Conservation (phyloP, 345 rosid species). For the Excoecaria cochinchinensis region DNA sequence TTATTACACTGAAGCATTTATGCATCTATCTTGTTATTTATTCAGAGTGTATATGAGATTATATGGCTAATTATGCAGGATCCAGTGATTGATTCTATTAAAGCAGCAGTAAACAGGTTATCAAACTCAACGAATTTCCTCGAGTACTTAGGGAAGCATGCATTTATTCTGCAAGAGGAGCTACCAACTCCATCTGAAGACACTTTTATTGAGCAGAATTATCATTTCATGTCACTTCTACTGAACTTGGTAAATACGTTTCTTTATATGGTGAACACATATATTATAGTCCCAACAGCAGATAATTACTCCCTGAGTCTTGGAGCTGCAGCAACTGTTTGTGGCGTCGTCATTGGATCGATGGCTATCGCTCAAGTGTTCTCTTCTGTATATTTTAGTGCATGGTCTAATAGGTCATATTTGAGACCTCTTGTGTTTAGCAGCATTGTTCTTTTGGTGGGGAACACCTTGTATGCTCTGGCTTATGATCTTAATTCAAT, state of each 20-base stretch:
- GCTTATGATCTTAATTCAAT: constrained; percentile 87
- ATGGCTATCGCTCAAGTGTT: constrained; percentile 97
- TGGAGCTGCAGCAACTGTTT: constrained; percentile 98
- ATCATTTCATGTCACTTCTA: constrained; percentile 82
- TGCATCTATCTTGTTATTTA: neutral
- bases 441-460: constrained; percentile 72
- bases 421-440: constrained; percentile 92
- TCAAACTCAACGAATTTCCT: constrained; percentile 75
- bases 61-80: constrained; percentile 44
- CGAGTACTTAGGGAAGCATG: constrained; percentile 86
- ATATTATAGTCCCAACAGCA: constrained; percentile 92
- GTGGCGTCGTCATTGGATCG: constrained; percentile 91
- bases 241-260: constrained; percentile 86
- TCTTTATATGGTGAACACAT: constrained; percentile 96
- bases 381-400: constrained; percentile 94
- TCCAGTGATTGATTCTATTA: constrained; percentile 72
- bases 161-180: constrained; percentile 88
- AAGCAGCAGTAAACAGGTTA: constrained; percentile 80
- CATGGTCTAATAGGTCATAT: constrained; percentile 94
- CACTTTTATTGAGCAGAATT: constrained; percentile 56
- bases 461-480: constrained; percentile 81
- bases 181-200: constrained; percentile 72
- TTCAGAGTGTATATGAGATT: neutral
- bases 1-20: neutral
- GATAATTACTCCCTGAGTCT: constrained; percentile 93